A percentile compares a stretch with the other conserved stretches of the same genome.
Evolutionary conservation across 2,329 filamentous ascomycete species (phyloP).

Genomic region (Phyllosticta capitalensis): DNA sequence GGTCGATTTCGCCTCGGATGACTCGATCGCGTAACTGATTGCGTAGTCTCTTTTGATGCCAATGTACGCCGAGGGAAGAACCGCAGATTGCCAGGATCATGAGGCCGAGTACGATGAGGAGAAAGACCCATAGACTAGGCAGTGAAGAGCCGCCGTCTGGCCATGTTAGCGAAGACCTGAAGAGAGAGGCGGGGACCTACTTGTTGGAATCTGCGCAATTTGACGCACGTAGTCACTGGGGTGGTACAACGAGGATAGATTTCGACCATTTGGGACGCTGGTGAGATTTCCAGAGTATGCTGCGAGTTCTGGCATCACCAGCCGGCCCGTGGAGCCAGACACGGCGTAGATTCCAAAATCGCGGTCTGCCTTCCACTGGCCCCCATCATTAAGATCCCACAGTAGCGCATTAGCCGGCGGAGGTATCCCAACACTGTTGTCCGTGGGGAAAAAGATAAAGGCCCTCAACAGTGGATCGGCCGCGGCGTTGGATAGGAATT

Average conservation of each 20-base stretch:
- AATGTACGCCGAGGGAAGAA: slow-evolving; percentile 66
- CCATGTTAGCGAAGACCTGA: slow-evolving; percentile 6
- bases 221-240: slow-evolving; percentile 36
- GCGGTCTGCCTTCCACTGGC: slow-evolving; percentile 61
- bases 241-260: slow-evolving; percentile 30
- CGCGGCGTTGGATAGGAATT: slow-evolving; percentile 58
- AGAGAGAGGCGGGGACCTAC: background rate
- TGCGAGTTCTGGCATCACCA: slow-evolving; percentile 62
- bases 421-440: slow-evolving; percentile 31
- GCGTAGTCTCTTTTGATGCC: slow-evolving; percentile 63
- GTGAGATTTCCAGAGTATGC: slow-evolving; percentile 70
- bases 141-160: slow-evolving; percentile 45
- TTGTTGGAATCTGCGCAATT: slow-evolving; percentile 41
- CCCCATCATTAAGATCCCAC: slow-evolving; percentile 64
- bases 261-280: slow-evolving; percentile 29
- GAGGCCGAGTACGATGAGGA: slow-evolving; percentile 59
- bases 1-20: slow-evolving; percentile 67
- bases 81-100: slow-evolving; percentile 57
- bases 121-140: slow-evolving; percentile 73
- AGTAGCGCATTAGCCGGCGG: slow-evolving; percentile 57
- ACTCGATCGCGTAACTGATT: slow-evolving; percentile 60
- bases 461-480: slow-evolving; percentile 49
- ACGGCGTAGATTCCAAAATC: slow-evolving; percentile 78
- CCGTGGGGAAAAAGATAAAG: slow-evolving; percentile 42
- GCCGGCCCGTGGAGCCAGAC: slow-evolving; percentile 54